Conservation (phyloP, 139 green algal species). For the Pycnococcus provasolii region DNA sequence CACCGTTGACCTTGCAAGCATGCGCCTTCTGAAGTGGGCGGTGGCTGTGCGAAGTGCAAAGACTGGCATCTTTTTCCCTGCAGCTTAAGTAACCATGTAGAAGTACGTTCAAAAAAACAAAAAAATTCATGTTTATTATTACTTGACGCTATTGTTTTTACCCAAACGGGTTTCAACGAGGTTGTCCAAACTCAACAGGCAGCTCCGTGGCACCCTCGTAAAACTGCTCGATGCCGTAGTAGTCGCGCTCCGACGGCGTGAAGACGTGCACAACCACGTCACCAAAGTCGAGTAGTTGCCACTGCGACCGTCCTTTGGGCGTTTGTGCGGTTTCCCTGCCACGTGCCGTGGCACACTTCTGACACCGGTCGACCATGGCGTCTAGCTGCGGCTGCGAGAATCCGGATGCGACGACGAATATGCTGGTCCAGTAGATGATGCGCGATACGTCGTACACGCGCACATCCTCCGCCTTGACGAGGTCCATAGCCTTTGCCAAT, state of each 20-base stretch:
- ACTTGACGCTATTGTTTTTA: neutral
- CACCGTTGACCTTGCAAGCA: no score
- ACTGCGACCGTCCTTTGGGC: constrained; percentile 14
- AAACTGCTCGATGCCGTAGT: constrained; percentile 40
- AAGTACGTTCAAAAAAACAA: no score
- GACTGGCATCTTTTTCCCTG: no score
- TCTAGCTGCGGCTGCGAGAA: constrained; percentile 38
- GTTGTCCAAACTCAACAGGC: neutral
- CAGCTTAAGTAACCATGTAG: no score
- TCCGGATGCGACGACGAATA: constrained; percentile 35
- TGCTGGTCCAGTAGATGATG: constrained; percentile 35
- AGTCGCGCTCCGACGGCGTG: constrained; percentile 25
- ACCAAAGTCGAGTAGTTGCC: constrained; percentile 23
- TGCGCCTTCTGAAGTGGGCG: no score
- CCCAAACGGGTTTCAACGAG: no score
- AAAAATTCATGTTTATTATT: no score
- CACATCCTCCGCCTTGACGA: constrained; percentile 32
- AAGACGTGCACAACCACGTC: constrained; percentile 44
- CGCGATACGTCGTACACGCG: constrained; percentile 29
- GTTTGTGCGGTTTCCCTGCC: neutral
- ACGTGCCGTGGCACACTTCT: constrained; percentile 5
- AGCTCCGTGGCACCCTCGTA: constrained; percentile 29
- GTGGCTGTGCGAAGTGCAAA: no score
- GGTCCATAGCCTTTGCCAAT: constrained; percentile 24
- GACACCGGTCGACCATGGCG: constrained; percentile 21